Base-by-base conservation (phyloP, 2,329 filamentous ascomycete genomes). In the Lasiodiplodia sp. region DNA sequence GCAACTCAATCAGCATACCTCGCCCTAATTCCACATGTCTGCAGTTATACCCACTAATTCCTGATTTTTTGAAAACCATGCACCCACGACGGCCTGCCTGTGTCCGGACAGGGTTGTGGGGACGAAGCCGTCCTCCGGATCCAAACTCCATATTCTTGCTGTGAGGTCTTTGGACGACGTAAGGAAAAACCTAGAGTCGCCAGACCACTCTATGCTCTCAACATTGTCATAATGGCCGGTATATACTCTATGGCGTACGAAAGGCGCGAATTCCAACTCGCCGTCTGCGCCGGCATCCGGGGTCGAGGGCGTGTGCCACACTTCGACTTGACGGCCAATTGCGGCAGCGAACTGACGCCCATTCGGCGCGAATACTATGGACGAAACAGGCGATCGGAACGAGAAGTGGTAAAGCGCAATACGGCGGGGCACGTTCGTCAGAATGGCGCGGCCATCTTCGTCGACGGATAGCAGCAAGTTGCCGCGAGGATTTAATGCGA, bases 61-160 rank as follows among this genome's bases (percentile, higher is more conserved):
- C 78, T 99, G 96, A 73, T 97, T 90, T 70, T 91, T 90, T 0
- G 94, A 96, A 78, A 99, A 99, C 89, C 94, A 99, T n/a, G 94
- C 94, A n/a, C 91, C 93, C 67, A 96, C 86, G 3, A 99, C 92
- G 18, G 88, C 91, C 79, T 97, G 94, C 78, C 94, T 90, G 81
- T 99, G 96, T 1, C 96, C 96, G 3, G 93, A 91, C 70, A 99
- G 83, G 18, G 94, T 93, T 1, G 96, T 99, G 0, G 95, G 94
- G 62, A 89, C 88, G 80, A 98, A 98, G 1, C 91, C 92, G 70
- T 95, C 92, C 75, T 97, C 93, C 1, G 90, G 86, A 73, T 96
- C 87, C 72, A 97, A 83, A 78, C 94, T 98, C 95, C 95, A 99
- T 88, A 99, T 92, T 77, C 94, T 88, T 49, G 93, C 91, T 0